These are phyloP conservation scores for Pseudognaphalium luteoalbum DNA, from an alignment of 129 eudicot genomes.

Conservation along the genomic window DNA sequence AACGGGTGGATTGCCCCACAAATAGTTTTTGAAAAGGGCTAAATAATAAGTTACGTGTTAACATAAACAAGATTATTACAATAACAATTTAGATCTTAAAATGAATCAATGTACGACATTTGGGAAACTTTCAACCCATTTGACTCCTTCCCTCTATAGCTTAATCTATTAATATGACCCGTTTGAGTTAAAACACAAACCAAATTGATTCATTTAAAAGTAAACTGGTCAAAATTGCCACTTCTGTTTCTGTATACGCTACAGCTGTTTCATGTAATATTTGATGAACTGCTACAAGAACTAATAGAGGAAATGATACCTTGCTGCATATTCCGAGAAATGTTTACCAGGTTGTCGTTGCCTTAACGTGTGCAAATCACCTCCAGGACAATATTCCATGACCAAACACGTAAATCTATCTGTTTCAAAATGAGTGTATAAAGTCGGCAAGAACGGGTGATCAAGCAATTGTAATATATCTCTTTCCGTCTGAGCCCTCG, in stretches of 20 bases:
- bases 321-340: slow-evolving; percentile 19
- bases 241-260: too few relatives aligned
- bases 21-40: too few relatives aligned
- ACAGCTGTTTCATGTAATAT: neutral
- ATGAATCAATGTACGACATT: neutral
- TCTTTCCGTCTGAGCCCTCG: slow-evolving; percentile 87
- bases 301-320: slow-evolving; percentile 11
- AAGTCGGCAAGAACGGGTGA: slow-evolving; percentile 92
- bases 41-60: too few relatives aligned
- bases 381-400: slow-evolving; percentile 96
- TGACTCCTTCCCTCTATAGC: neutral
- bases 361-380: slow-evolving; percentile 87
- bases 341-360: slow-evolving; percentile 81
- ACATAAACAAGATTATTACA: too few relatives aligned
- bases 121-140: neutral
- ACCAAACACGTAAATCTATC: slow-evolving; percentile 88
- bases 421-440: slow-evolving; percentile 90
- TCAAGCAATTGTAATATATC: slow-evolving; percentile 90
- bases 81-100: too few relatives aligned
- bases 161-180: neutral
- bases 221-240: too few relatives aligned
- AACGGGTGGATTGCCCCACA: too few relatives aligned
- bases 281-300: neutral
- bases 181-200: neutral
- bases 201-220: neutral